Percentiles rank a stretch among this genome's conserved stretches.
These are phyloP conservation scores for Chaetomiaceae sp. DNA, from an alignment of 2,329 filamentous ascomycete species.

Conservation along the genomic window DNA sequence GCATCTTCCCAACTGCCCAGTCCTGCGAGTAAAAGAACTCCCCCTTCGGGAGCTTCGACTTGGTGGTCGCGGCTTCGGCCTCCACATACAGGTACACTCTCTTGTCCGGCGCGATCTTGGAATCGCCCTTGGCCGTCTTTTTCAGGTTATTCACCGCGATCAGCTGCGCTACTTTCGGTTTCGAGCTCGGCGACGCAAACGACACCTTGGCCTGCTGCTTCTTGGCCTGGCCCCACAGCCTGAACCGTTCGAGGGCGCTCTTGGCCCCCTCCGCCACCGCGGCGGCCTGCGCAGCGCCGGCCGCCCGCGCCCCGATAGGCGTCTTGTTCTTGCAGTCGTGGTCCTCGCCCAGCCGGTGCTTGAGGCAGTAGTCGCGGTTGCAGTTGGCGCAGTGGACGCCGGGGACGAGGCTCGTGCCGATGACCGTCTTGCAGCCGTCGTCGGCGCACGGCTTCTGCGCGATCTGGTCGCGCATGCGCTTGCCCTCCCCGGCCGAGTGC, in stretches of 20 bases:
- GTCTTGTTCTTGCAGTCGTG: constrained; percentile 78
- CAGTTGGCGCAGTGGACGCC: constrained; percentile 69
- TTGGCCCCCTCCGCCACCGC: constrained; percentile 61
- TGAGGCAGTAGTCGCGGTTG: constrained; percentile 71
- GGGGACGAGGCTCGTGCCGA: constrained; percentile 63
- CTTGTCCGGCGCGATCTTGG: constrained; percentile 74
- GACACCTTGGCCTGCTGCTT: constrained; percentile 49
- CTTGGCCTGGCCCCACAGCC: constrained; percentile 71
- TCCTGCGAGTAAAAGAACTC: constrained; percentile 77
- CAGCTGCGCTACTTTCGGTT: constrained; percentile 58
- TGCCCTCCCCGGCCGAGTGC: constrained; percentile 51
- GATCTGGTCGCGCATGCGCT: constrained; percentile 50
- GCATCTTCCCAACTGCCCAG: constrained; percentile 81
- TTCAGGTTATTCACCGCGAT: constrained; percentile 75
- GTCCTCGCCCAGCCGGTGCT: constrained; percentile 71
- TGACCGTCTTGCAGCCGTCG: constrained; percentile 62
- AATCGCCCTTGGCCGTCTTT: constrained; percentile 84
- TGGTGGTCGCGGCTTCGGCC: constrained; percentile 80
- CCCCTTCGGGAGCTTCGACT: constrained; percentile 75
- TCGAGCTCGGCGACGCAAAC: constrained; percentile 60
- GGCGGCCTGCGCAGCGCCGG: constrained; percentile 35
- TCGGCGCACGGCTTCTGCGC: constrained; percentile 65
- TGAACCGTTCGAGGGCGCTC: constrained; percentile 71
- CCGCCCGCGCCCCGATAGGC: constrained; percentile 49
- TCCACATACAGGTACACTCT: constrained; percentile 89